These are phyloP conservation scores for Rhizopus delemar DNA, from an alignment of 371 early-diverging fungal species.

Conservation along the genomic window DNA sequence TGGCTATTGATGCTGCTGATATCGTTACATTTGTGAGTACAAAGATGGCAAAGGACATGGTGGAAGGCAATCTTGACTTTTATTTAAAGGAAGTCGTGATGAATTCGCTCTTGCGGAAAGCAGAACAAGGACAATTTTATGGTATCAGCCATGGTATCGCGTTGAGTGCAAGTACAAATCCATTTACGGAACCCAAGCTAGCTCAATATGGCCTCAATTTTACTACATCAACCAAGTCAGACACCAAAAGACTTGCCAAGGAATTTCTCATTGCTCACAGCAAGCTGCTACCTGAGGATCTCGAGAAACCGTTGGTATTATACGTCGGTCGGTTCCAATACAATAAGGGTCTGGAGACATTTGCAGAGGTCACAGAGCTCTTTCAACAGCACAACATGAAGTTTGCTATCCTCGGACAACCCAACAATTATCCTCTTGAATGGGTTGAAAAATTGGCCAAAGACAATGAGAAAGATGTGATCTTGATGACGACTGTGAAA, in stretches of 20 bases:
- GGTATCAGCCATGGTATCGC: conserved; percentile 71
- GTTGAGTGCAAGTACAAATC: conserved; percentile 46
- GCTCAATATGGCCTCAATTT: conserved; percentile 37
- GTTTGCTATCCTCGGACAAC: conserved; percentile 64
- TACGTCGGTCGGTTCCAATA: conserved; percentile 67
- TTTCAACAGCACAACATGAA: conserved; percentile 47
- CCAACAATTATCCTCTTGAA: conserved; percentile 56
- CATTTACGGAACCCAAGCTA: conserved; percentile 51
- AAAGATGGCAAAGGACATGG: conserved; percentile 61
- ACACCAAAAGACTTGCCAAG: conserved; percentile 57
- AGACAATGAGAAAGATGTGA: conserved; percentile 47
- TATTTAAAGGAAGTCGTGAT: conserved; percentile 65
- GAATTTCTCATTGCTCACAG: conserved; percentile 52
- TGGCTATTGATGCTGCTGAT: conserved; percentile 62
- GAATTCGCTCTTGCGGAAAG: conserved; percentile 52
- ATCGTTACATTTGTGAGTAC: conserved; percentile 63
- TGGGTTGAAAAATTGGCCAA: conserved; percentile 44
- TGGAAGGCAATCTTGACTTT: conserved; percentile 61
- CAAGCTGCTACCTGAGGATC: conserved; percentile 43
- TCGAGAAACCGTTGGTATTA: conserved; percentile 53
- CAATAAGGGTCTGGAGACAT: conserved; percentile 61
- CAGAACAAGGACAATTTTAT: conserved; percentile 50
- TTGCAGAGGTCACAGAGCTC: conserved; percentile 41
- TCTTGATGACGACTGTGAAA: conserved; percentile 42
- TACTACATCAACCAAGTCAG: conserved; percentile 37